Evolutionary conservation across 306 rosid species (phyloP), one percentile per base, ranked within the genome.

Genomic region (Trifolium dubium): DNA sequence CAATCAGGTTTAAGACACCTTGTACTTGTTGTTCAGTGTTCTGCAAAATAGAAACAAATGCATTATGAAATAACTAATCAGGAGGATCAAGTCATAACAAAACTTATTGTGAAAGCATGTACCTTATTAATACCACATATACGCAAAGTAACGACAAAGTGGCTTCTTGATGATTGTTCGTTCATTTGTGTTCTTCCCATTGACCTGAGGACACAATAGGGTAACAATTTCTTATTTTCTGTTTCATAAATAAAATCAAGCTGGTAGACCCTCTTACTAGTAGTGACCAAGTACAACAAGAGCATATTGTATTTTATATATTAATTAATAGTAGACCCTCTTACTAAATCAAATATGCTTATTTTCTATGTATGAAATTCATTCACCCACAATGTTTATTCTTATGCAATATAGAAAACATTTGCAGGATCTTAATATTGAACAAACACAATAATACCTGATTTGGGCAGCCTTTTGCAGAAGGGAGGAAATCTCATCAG

Each of bases 141-240:
- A 18, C 99, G 96, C 88, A 94, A 74, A 59, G 96, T 94, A 76
- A 94, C 92, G 76, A 94, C 99, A 41, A 94, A 83, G 75, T 94
- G 98, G 72, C 99, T 94, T 83, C 98, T 92, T 3, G 99, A 94
- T 49, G 99, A 94, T 44, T 94, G 97, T 66, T 94, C 99, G 62
- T 94, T 94, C 99, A 94, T 94, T 32, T 90, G 92, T 7, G 99
- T 95, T 82, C 81, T 92, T 58, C 98, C 96, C 44, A 95, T 97
- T n/a, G 98, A 92, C 88, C 99, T 95, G 79, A 75, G 53, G 79
- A 32, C 43, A 59, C 32, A 84, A 11, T 19, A 31, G 65, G 18
- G 18, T 31, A 60, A 80, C n/a, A n/a, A 51, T 19, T 54, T 51
- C 53, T 14, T 44, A 46, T 62, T 30, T 72, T 43, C 64, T 46